Percentiles rank a stretch among this genome's conserved stretches.
Evolutionary conservation across 2,329 filamentous ascomycete species (phyloP).

Genomic region (Chaetomium sp.): DNA sequence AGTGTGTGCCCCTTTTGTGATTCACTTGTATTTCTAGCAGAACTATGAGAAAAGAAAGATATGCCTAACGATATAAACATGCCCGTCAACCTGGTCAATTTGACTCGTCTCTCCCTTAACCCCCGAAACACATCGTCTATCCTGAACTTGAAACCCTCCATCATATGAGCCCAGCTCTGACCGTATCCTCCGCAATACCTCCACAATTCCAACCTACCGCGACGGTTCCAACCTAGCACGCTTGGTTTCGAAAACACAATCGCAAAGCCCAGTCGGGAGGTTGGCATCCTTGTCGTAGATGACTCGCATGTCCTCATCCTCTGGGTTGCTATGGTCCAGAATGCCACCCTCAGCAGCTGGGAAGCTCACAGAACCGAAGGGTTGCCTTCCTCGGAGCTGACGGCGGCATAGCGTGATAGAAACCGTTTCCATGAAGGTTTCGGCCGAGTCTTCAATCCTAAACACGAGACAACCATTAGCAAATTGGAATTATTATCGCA

Average conservation of each 20-base stretch:
- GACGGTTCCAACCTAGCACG: slow-evolving; percentile 3
- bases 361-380: slow-evolving; percentile 7
- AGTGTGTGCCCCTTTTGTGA: too few relatives aligned
- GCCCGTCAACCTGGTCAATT: too few relatives aligned
- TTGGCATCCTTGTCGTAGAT: slow-evolving; percentile 6
- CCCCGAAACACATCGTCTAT: too few relatives aligned
- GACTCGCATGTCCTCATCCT: slow-evolving; percentile 9
- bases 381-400: background rate
- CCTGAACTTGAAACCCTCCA: too few relatives aligned
- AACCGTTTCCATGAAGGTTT: slow-evolving; percentile 32
- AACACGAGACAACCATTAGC: too few relatives aligned
- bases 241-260: background rate
- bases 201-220: background rate
- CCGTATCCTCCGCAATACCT: too few relatives aligned
- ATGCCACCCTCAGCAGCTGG: slow-evolving; percentile 15
- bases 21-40: too few relatives aligned
- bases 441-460: slow-evolving; percentile 38
- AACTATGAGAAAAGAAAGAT: too few relatives aligned
- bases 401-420: slow-evolving; percentile 20
- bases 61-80: too few relatives aligned
- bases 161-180: too few relatives aligned
- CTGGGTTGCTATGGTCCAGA: slow-evolving; percentile 8
- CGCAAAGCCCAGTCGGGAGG: background rate
- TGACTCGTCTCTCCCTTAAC: too few relatives aligned
- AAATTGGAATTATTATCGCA: too few relatives aligned